Conservation (phyloP, 306 rosid genomes). For the Rosa chinensis region DNA sequence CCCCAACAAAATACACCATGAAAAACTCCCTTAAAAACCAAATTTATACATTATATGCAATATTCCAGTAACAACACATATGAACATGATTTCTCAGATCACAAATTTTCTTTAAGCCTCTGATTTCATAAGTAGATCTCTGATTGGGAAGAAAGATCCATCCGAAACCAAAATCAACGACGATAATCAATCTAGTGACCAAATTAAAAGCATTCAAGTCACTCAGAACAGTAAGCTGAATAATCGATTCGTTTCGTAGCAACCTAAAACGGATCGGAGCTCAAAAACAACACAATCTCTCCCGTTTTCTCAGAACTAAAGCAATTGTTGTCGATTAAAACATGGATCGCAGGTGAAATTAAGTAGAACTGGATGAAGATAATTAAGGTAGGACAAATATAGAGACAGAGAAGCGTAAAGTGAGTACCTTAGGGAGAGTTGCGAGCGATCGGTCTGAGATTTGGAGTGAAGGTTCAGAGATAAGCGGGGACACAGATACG, state of each 20-base stretch:
- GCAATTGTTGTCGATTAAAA: not conserved
- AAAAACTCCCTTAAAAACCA: conserved; percentile 5
- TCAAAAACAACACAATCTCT: not conserved
- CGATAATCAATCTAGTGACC: not conserved
- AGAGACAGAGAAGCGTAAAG: not conserved
- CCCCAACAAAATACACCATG: not conserved
- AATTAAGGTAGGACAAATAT: not conserved
- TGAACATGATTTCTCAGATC: not conserved
- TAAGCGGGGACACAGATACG: conserved; percentile 18
- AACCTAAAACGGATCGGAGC: not conserved
- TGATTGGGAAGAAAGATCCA: not conserved
- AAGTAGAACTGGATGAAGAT: not conserved
- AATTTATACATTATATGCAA: not conserved
- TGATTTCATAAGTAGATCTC: not conserved
- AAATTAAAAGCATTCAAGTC: not conserved
- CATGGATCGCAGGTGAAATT: not conserved
- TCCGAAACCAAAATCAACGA: not conserved
- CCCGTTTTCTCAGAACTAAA: not conserved
- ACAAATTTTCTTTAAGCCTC: not conserved
- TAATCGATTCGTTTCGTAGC: not conserved
- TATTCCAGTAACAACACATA: not conserved
- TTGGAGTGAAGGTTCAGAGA: conserved; percentile 13
- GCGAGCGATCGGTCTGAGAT: not conserved
- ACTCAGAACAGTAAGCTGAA: not conserved
- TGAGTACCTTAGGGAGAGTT: not conserved